Evolutionary conservation across 768 basidiomycete genomes (phyloP), one percentile per base, ranked within the genome.

Genomic region (Phallus indusiatus): DNA sequence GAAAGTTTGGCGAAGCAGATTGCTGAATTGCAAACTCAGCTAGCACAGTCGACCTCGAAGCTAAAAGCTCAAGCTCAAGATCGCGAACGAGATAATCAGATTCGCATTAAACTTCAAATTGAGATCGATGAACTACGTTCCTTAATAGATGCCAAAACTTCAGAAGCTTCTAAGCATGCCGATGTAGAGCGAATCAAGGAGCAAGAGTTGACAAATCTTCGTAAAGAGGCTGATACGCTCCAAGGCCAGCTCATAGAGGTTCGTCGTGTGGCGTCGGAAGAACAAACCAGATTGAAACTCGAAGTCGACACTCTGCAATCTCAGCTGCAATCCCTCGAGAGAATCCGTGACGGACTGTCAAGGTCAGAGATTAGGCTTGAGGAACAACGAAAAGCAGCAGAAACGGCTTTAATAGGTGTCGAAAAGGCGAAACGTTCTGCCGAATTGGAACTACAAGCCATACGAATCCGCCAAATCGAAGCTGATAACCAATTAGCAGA

Each of bases 161-260:
- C 84, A 22, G 94, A 97, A 69, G 94, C 93, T 66, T 86, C 82
- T 9, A 85, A 86, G 33, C 81, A 90, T 17, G 80, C 78, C 35
- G 90, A 96, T 67, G 91, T 84, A 0, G 90, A 93, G 69, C 86
- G 85, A 70, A 87, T 88, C 71, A 90, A 86, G 65, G 94, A 97
- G 63, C 77, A 82, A 49, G 95, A 99, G 70, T 81, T 97, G 11
- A 69, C 72, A 0, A 78, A 84, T 33, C 76, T 99, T 6, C 84
- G 94, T 20, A 67, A 68, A 10, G 85, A 91, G 65, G 79, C 81
- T 20, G 66, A 68, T 18, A 76, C 78, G 46, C 72, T 90, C 33
- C 86, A 88, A 49, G 74, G 81, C 47, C 86, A 91, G 35, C 76
- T 94, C 16, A 76, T 78, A 35, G 81, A 85, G 16, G 78, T 82